Evolutionary conservation across 2,329 filamentous ascomycete species (phyloP), one percentile per base, ranked within the genome.

Genomic region (Corniculantispora saksenae): DNA sequence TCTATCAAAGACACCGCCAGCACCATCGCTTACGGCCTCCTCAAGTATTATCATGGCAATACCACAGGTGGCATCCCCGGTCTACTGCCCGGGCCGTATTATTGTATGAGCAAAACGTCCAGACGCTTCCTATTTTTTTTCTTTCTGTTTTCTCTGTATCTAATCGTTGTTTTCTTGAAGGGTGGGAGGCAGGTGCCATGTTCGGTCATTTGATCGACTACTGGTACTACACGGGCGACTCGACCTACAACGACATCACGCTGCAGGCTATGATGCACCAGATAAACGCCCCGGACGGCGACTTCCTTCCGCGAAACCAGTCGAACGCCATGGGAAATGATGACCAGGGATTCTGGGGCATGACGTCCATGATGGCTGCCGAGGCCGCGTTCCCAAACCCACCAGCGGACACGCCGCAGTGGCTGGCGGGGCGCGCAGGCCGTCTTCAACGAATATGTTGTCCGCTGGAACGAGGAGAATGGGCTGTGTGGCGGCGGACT

Each of bases 371-470:
- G 79, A 85, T 85, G 17, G 91, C 90, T 1, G 87, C 88, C 27
- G 91, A 93, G 76, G 84, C 88, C 70, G 87, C 86, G 68, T 93
- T 89, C 70, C 88, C 88, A 0, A 83, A 91, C 71, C 86, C 89
- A 9, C 81, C 84, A 0, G 67, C 79, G 0, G 83, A 81, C 63
- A 74, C 86, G 62, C 86, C 89, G 1, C 86, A 89, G 65, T 94
- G 91, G 91, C 83, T 95, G 23, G 88, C 89, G 9, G 83, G n/a
- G 95, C 62, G 89, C 86, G 0, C 90, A 93, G 75, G 90, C 89
- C 13, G 89, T 92, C 2, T 96, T 94, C 77, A 93, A 94, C 79
- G 88, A 90, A 59, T 92, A 93, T 72, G 87, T 86, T 2, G 77
- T 77, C n/a, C 86, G 92, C 21, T 94, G 91, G 90, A 89, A 95